Evolutionary conservation across 2,329 filamentous ascomycete species (phyloP).

Genomic region (Colletotrichum gigasporum): DNA sequence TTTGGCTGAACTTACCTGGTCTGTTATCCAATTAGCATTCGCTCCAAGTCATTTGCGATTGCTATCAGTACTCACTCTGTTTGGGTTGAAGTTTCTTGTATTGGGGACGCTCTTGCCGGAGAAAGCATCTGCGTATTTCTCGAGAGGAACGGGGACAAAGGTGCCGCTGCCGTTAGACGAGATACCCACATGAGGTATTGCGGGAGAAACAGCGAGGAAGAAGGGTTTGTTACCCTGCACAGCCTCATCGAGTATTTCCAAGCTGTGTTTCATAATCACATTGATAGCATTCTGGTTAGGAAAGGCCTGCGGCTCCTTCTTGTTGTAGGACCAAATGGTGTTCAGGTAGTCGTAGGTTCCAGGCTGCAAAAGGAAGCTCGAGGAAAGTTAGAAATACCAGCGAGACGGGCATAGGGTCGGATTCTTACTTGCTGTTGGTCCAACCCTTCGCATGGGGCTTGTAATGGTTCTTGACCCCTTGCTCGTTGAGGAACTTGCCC

Average conservation of each 20-base stretch:
- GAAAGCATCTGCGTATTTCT: no score
- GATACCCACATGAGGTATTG: conserved; percentile 71
- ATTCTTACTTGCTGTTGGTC: conserved; percentile 55
- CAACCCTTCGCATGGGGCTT: conserved; percentile 63
- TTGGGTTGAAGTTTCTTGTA: no score
- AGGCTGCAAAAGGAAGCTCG: conserved; percentile 67
- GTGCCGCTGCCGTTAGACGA: conserved; percentile 30
- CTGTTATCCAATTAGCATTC: no score
- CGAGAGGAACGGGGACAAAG: no score
- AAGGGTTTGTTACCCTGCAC: conserved; percentile 65
- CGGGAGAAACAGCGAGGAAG: conserved; percentile 72
- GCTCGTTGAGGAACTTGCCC: conserved; percentile 62
- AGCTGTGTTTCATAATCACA: conserved; percentile 66
- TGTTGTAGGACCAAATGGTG: conserved; percentile 68
- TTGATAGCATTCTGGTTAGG: conserved; percentile 56
- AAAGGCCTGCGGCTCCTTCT: conserved; percentile 50
- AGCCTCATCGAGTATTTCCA: conserved; percentile 69
- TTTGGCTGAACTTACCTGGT: no score
- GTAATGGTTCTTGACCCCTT: conserved; percentile 57
- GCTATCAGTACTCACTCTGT: no score
- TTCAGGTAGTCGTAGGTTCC: conserved; percentile 76
- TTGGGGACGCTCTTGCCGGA: no score
- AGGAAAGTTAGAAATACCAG: background rate
- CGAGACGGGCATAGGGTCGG: conserved; percentile 35
- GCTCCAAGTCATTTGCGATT: no score